Percentiles rank a stretch among this genome's conserved stretches.
phyloP scores from a whole-genome alignment of 1,139 yeast species.

The Zygosaccharomyces sapae region DNA sequence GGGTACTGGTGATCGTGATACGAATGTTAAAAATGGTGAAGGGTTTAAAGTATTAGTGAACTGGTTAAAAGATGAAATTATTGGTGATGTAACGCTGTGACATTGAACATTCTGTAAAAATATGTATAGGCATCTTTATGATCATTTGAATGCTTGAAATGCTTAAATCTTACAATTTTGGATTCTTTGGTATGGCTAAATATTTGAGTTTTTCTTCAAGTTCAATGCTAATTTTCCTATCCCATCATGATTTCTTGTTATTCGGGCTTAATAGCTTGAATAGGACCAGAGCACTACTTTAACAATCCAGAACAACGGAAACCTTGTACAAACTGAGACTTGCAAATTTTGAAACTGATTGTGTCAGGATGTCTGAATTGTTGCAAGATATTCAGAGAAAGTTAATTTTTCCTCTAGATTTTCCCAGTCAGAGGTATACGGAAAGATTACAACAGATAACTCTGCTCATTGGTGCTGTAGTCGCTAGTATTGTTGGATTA shows the following conservation, averaged over 20 bases:
- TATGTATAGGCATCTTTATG: background rate
- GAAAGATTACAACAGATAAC: constrained; percentile 16
- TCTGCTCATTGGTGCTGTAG: constrained; percentile 20
- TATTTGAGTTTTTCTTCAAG: background rate
- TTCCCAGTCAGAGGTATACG: constrained; percentile 25
- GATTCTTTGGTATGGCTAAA: background rate
- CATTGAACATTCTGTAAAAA: too few relatives aligned
- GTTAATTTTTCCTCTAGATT: constrained; percentile 33
- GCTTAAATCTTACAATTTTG: background rate
- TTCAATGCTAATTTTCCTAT: background rate
- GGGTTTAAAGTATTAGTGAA: constrained; percentile 17
- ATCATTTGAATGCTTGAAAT: background rate
- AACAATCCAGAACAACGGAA: background rate
- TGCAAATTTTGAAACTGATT: background rate
- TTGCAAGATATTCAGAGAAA: constrained; percentile 26
- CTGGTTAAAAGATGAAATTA: constrained; percentile 25
- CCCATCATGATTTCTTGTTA: background rate
- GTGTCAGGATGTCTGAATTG: constrained; percentile 17
- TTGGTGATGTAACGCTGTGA: constrained; percentile 12
- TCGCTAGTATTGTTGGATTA: constrained; percentile 28
- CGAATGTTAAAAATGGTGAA: constrained; percentile 16
- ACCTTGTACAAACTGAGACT: background rate
- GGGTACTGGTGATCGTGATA: constrained; percentile 7
- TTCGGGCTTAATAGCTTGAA: background rate
- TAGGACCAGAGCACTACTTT: background rate